A percentile compares a stretch with the other conserved stretches of the same genome.
Conservation (phyloP, 345 rosid species). For the Atalantia buxifolia region DNA sequence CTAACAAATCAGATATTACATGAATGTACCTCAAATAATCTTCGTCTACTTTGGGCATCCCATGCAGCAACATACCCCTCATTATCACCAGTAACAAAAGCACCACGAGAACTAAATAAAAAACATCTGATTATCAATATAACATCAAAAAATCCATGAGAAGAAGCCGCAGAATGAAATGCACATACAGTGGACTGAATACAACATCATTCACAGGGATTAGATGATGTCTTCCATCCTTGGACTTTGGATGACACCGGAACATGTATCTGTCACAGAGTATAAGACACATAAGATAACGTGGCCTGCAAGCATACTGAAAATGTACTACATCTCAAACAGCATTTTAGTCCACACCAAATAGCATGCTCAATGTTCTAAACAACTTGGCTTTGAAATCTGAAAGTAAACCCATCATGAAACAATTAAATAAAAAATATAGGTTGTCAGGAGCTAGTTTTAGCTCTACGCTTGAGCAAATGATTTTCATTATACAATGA, state of each 20-base stretch:
- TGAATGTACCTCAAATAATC: conserved; percentile 56
- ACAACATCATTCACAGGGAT: conserved; percentile 64
- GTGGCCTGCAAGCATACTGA: not conserved
- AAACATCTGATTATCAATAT: conserved; percentile 16
- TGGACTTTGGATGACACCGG: conserved; percentile 73
- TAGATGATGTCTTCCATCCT: conserved; percentile 52
- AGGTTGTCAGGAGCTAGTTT: not conserved
- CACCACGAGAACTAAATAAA: conserved; percentile 43
- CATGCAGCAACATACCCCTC: conserved; percentile 67
- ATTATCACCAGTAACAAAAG: conserved; percentile 74
- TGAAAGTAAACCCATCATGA: not conserved
- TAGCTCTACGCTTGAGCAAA: not conserved
- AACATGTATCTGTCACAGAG: conserved; percentile 56
- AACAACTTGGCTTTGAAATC: not conserved
- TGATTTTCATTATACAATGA: not conserved
- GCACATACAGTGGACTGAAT: conserved; percentile 60
- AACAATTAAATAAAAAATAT: not conserved
- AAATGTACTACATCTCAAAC: not conserved
- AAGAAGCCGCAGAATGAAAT: conserved; percentile 13
- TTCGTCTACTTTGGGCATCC: conserved; percentile 67
- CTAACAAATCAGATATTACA: not conserved
- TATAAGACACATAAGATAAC: conserved; percentile 1
- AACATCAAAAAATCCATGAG: conserved; percentile 6
- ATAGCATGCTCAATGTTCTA: not conserved
- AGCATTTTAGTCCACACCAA: not conserved